A percentile compares a stretch with the other conserved stretches of the same genome.
Evolutionary conservation across 2,329 filamentous ascomycete genomes (phyloP).

Genomic region (Venturia carpophila): DNA sequence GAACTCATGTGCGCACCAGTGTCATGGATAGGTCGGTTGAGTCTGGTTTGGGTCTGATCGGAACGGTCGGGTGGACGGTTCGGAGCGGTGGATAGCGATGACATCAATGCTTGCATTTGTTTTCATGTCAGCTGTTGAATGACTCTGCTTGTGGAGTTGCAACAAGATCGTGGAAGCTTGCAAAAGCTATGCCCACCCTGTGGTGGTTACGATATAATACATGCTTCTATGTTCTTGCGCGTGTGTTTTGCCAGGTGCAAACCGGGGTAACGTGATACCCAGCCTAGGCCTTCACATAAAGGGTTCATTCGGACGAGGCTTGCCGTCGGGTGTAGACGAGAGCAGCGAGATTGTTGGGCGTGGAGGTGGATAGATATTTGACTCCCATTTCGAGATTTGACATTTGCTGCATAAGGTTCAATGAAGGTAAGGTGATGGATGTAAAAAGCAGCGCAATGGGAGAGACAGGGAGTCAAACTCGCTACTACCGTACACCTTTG

Average conservation of each 20-base stretch:
- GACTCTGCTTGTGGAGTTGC: not conserved
- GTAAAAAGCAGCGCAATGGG: too few relatives aligned
- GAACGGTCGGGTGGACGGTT: not conserved
- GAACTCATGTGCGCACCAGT: not conserved
- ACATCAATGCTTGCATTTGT: not conserved
- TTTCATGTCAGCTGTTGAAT: slow-evolving; percentile 10
- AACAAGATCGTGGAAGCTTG: slow-evolving; percentile 4
- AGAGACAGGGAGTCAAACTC: too few relatives aligned
- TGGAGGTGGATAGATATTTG: too few relatives aligned
- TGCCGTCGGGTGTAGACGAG: too few relatives aligned
- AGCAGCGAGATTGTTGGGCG: too few relatives aligned
- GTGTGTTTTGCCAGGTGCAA: not conserved
- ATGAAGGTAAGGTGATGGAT: too few relatives aligned
- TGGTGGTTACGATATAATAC: not conserved
- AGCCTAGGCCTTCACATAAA: too few relatives aligned
- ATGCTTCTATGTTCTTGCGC: not conserved
- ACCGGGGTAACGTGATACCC: too few relatives aligned
- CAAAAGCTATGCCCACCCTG: not conserved
- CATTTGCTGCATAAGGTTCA: too few relatives aligned
- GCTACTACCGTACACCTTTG: too few relatives aligned
- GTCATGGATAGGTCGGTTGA: slow-evolving; percentile 4
- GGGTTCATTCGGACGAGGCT: too few relatives aligned
- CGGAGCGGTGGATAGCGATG: not conserved
- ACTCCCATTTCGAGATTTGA: too few relatives aligned
- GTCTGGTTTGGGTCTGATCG: not conserved